phyloP scores from a whole-genome alignment of 768 basidiomycete species.

The Obba rivulosa region DNA sequence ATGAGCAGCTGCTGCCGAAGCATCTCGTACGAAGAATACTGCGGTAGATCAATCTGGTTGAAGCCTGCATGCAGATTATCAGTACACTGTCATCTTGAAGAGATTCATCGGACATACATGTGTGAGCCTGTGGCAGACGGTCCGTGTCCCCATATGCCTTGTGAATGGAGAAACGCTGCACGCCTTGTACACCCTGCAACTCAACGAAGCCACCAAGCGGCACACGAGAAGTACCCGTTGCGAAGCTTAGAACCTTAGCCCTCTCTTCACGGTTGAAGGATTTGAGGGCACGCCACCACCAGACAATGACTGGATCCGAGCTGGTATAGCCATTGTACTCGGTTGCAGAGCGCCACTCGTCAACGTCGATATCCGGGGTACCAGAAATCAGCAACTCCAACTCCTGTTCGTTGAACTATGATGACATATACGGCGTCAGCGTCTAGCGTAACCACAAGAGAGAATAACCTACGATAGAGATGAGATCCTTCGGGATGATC shows the following conservation, averaged over 20 bases:
- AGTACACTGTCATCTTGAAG: slow-evolving; percentile 9
- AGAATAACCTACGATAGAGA: slow-evolving; percentile 70
- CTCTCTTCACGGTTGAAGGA: slow-evolving; percentile 96
- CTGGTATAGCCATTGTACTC: slow-evolving; percentile 86
- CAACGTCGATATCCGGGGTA: slow-evolving; percentile 97
- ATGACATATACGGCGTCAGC: slow-evolving; percentile 5
- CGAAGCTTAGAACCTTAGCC: slow-evolving; percentile 96
- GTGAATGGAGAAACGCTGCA: slow-evolving; percentile 94
- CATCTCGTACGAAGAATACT: slow-evolving; percentile 95
- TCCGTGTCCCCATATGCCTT: slow-evolving; percentile 85
- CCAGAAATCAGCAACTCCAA: slow-evolving; percentile 93
- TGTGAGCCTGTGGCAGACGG: slow-evolving; percentile 85
- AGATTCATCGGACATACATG: slow-evolving; percentile 48
- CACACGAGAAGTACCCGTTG: slow-evolving; percentile 88
- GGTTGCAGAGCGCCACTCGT: slow-evolving; percentile 92
- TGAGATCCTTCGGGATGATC: slow-evolving; percentile 93
- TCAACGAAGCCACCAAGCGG: slow-evolving; percentile 93
- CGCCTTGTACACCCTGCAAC: slow-evolving; percentile 91
- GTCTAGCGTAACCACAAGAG: slow-evolving; percentile 15
- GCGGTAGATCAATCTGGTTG: slow-evolving; percentile 92
- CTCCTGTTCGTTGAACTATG: slow-evolving; percentile 90
- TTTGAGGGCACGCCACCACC: slow-evolving; percentile 99
- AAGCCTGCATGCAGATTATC: slow-evolving; percentile 50
- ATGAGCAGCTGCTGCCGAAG: slow-evolving; percentile 84
- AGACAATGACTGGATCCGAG: slow-evolving; percentile 92